Evolutionary conservation across 805 yeast genomes (phyloP).

Genomic region (Ogataea parapolymorpha): DNA sequence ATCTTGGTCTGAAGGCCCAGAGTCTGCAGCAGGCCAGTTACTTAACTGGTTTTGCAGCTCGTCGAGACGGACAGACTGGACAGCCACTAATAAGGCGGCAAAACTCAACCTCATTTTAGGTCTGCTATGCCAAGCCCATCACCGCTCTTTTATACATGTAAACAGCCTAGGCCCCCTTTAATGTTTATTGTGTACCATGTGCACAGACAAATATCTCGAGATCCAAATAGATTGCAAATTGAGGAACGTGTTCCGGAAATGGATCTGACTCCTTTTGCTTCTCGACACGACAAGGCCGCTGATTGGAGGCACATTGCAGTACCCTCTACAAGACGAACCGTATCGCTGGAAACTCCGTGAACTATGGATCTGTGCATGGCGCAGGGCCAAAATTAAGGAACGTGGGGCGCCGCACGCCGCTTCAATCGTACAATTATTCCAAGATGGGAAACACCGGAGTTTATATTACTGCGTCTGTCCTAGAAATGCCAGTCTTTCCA

Average conservation of each 20-base stretch:
- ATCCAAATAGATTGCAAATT: too few relatives aligned
- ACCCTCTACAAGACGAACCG: background rate
- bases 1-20: slow-evolving; percentile 2
- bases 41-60: background rate
- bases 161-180: too few relatives aligned
- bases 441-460: background rate
- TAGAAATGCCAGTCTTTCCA: slow-evolving; percentile 12
- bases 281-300: too few relatives aligned
- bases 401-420: background rate
- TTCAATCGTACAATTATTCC: background rate
- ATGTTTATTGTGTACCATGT: too few relatives aligned
- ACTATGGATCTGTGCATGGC: background rate
- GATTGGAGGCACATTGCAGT: too few relatives aligned
- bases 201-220: too few relatives aligned
- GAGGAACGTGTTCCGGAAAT: too few relatives aligned
- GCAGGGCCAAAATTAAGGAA: background rate
- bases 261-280: too few relatives aligned
- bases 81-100: background rate
- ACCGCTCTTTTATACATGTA: too few relatives aligned
- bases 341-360: background rate
- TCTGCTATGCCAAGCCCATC: too few relatives aligned
- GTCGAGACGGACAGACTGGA: background rate
- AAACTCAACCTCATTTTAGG: background rate
- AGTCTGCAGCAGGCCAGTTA: slow-evolving; percentile 1
- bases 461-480: background rate